Percentiles rank a stretch among this genome's conserved stretches.
Conservation (phyloP, 2,329 filamentous ascomycete genomes). For the Chaetothyriales sp. region DNA sequence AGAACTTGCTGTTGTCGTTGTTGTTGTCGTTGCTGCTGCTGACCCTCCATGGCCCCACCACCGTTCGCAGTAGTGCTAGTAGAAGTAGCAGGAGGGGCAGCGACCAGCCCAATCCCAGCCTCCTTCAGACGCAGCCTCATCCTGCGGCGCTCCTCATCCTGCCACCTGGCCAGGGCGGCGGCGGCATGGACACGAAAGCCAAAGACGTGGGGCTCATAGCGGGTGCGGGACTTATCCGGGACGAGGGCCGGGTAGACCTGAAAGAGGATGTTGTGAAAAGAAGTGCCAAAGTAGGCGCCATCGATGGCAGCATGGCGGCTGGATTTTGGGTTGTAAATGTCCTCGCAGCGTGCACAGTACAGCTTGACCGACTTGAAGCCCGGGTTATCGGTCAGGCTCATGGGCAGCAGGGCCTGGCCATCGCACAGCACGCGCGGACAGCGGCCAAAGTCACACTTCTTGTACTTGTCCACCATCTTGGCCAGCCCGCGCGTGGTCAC, state of each 20-base stretch:
- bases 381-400: conserved; percentile 81
- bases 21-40: background rate
- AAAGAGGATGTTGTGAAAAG: conserved; percentile 98
- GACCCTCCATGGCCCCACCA: background rate
- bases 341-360: conserved; percentile 93
- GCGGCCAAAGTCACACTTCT: conserved; percentile 94
- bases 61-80: conserved; percentile 21
- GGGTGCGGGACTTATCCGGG: conserved; percentile 66
- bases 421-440: conserved; percentile 93
- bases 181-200: conserved; percentile 90
- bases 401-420: conserved; percentile 80
- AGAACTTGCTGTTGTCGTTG: conserved; percentile 3
- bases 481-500: conserved; percentile 84
- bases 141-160: conserved; percentile 62
- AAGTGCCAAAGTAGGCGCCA: conserved; percentile 94
- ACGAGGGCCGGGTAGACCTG: conserved; percentile 89
- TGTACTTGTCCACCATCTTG: conserved; percentile 99
- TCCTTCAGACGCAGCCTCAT: conserved; percentile 66
- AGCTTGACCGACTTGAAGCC: conserved; percentile 86
- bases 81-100: conserved; percentile 46
- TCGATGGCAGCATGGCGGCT: conserved; percentile 90
- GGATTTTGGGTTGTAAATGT: conserved; percentile 97
- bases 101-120: conserved; percentile 37
- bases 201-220: conserved; percentile 82
- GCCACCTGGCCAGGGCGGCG: conserved; percentile 81